Evolutionary conservation across 805 yeast genomes (phyloP).

Genomic region (Candida maris): DNA sequence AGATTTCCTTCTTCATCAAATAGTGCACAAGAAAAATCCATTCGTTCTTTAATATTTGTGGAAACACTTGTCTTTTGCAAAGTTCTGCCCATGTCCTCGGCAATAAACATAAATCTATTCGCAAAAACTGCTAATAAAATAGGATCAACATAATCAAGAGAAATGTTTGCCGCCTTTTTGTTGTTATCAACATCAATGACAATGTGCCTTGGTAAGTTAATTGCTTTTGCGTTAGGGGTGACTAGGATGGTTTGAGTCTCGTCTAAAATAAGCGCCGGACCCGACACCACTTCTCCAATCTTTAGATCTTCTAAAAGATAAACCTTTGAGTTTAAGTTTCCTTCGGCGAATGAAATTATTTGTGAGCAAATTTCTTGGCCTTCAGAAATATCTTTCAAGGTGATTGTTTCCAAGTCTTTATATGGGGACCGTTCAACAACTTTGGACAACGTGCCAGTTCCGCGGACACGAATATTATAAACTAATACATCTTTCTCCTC

Average conservation of each 20-base stretch:
- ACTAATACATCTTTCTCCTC: conserved; percentile 52
- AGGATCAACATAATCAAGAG: conserved; percentile 38
- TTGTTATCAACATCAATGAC: conserved; percentile 22
- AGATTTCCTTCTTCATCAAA: conserved; percentile 40
- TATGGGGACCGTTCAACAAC: conserved; percentile 7
- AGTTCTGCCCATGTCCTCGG: conserved; percentile 45
- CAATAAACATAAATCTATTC: conserved; percentile 47
- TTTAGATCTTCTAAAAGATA: conserved; percentile 45
- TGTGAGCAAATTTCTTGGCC: conserved; percentile 47
- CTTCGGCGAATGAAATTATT: conserved; percentile 30
- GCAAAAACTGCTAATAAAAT: conserved; percentile 41
- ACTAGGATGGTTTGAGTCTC: conserved; percentile 35
- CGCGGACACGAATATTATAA: conserved; percentile 58
- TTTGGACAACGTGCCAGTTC: conserved; percentile 66
- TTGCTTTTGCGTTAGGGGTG: conserved; percentile 29
- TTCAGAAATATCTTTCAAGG: conserved; percentile 76
- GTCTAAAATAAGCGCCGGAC: conserved; percentile 40
- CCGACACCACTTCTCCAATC: conserved; percentile 47
- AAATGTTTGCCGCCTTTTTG: conserved; percentile 34
- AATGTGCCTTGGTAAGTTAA: conserved; percentile 32
- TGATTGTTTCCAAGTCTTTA: conserved; percentile 40
- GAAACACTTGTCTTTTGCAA: conserved; percentile 41
- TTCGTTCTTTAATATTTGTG: conserved; percentile 44
- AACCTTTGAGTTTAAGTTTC: conserved; percentile 31
- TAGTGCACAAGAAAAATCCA: conserved; percentile 46